Base-by-base conservation (phyloP, 495 filamentous ascomycete species). In the Hypoxylon intermedium region DNA sequence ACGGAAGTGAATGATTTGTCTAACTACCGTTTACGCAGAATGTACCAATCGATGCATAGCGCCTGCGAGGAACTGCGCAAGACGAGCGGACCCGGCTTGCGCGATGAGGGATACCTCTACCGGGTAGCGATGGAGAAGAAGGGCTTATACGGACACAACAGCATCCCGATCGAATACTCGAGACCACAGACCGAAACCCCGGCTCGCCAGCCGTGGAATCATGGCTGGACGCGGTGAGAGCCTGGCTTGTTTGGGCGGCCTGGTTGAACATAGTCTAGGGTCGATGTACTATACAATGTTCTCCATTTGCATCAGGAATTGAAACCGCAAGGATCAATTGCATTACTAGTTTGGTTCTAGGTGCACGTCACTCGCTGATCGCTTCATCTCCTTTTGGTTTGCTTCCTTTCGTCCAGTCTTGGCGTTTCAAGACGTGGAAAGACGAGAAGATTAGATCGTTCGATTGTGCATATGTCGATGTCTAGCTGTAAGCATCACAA, bases 121-220 rank as follows among this genome's bases (percentile, higher is more conserved):
- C 79, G 92, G 9, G 82, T 87, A 48, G 89, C 91, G 33, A 88
- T 95, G 85, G 86, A 86, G 73, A 95, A 96, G 85, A 87, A 86
- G 75, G 89, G 87, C 7, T 73, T 91, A 34, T 94, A 87, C 52
- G 78, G 80, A 11, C 69, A 78, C 67, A 72, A 80, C 45, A 81
- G 79, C 5, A 79, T 94, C 43, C 93, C 93, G 59, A 89, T 96
- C 70, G 92, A 96, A 81, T 95, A 95, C 82, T 89, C 89, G 31
- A 80, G 91, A 67, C 70, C 83, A 64, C 91, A 95, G 83, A 90
- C 86, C 30, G 91, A 96, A 59, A 88, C 81, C 57, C 91, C 91
- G 46, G 68, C 78, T 11, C 77, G 78, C 60, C 83, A 87, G 65
- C 84, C 89, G 53, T 94, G 90, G 90, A 91, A 96, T 75, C 83